These are phyloP conservation scores for Nothophytophthora sp. DNA, from an alignment of 352 stramenopile genomes.

Conservation along the genomic window DNA sequence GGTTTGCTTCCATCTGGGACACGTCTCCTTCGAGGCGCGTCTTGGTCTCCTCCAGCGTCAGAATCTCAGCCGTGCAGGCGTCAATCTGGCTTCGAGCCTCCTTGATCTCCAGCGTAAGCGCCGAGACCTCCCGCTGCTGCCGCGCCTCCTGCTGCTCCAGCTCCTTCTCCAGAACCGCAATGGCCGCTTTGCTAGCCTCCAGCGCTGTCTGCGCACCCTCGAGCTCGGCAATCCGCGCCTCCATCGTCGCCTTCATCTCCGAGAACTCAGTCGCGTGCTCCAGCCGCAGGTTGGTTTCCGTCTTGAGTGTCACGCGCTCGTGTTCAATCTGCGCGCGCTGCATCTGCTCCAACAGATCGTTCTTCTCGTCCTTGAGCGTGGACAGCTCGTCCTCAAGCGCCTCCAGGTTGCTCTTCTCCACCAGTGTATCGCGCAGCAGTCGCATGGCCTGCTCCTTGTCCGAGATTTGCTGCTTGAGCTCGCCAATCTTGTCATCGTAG, in stretches of 20 bases:
- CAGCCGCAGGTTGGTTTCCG: conserved; percentile 29
- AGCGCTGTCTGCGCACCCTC: conserved; percentile 37
- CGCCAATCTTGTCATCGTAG: conserved; percentile 48
- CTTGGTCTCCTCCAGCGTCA: conserved; percentile 40
- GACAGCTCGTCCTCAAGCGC: conserved; percentile 44
- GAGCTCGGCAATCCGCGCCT: conserved; percentile 46
- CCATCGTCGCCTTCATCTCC: conserved; percentile 36
- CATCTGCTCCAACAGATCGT: conserved; percentile 44
- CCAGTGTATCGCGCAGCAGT: conserved; percentile 40
- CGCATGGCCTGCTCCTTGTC: conserved; percentile 51
- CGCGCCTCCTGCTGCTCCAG: conserved; percentile 27
- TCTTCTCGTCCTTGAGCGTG: conserved; percentile 50
- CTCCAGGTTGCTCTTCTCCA: conserved; percentile 50
- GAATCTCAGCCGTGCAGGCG: conserved; percentile 30
- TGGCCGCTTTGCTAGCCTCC: conserved; percentile 30
- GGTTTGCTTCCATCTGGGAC: conserved; percentile 38
- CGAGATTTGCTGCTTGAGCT: conserved; percentile 40
- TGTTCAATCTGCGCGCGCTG: conserved; percentile 42
- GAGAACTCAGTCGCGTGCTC: conserved; percentile 44
- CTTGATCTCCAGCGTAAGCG: conserved; percentile 46
- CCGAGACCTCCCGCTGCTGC: conserved; percentile 40
- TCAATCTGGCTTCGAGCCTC: conserved; percentile 40
- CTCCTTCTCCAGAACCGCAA: conserved; percentile 41
- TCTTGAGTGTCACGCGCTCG: conserved; percentile 27
- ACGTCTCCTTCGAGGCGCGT: conserved; percentile 35